Conservation (phyloP, 306 rosid species). For the Medicago lupulina region DNA sequence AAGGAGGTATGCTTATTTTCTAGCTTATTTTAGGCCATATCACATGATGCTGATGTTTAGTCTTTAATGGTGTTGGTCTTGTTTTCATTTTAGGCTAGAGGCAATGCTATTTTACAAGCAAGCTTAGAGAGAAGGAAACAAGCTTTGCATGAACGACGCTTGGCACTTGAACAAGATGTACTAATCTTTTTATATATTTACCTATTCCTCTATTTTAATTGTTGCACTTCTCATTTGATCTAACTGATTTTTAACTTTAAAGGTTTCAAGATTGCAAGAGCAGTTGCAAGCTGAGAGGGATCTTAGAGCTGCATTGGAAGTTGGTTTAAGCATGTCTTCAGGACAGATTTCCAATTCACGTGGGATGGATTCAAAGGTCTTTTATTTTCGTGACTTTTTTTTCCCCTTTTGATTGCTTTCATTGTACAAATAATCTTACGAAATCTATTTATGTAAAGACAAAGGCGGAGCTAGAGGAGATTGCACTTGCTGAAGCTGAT, state of each 20-base stretch:
- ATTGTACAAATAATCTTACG: constrained; percentile 45
- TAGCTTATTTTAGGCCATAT: constrained; percentile 33
- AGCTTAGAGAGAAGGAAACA: constrained; percentile 99
- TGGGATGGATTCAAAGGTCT: constrained; percentile 96
- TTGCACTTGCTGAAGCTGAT: constrained; percentile 99
- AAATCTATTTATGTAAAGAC: constrained; percentile 65
- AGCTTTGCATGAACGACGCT: constrained; percentile 97
- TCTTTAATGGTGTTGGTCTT: constrained; percentile 37
- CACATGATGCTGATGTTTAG: constrained; percentile 15
- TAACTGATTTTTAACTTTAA: not conserved
- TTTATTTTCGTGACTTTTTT: constrained; percentile 30
- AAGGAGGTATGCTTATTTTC: constrained; percentile 75
- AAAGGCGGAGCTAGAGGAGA: constrained; percentile 98
- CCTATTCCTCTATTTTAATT: constrained; percentile 7
- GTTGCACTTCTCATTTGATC: not conserved
- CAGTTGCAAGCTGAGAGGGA: constrained; percentile 99
- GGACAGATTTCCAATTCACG: constrained; percentile 88
- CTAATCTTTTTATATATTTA: constrained; percentile 23
- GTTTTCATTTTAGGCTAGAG: constrained; percentile 77
- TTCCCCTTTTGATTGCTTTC: constrained; percentile 25
- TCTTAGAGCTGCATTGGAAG: constrained; percentile 99
- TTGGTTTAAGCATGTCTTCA: constrained; percentile 95
- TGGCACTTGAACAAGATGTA: constrained; percentile 99
- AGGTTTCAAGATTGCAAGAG: constrained; percentile 97
- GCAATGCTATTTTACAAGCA: constrained; percentile 98